Base-by-base conservation (phyloP, 2,329 filamentous ascomycete genomes). In the Exophiala spinifera region DNA sequence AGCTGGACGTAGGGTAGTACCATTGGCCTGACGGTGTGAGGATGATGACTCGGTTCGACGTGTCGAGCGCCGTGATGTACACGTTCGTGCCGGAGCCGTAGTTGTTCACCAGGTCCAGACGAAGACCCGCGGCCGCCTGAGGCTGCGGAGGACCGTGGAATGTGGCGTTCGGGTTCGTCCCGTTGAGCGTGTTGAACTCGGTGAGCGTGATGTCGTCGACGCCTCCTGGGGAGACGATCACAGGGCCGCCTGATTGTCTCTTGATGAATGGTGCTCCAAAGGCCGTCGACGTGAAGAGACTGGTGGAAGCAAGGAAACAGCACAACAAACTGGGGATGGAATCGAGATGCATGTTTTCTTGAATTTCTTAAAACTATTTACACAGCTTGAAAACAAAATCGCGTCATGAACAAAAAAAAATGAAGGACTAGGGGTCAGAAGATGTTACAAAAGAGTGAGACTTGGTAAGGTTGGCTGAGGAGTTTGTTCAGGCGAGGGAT, bases 1-100 rank as follows among this genome's bases (percentile, higher is more conserved):
- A 66, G 5, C 66, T 66, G 3, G 73, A 70, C 37, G 65, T 69
- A 2, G 76, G 77, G 52, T 79, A 78, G 31, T 72, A 69, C 49
- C 74, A 68, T 0, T 57, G 65, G 10, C 75, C 76, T 40, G 75
- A 67, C 1, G 69, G 62, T n/a, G 61, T 62, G 6, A 79, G 61
- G 6, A 79, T 61, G 53, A 79, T 76, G 23, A 78, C 75, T 5
- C 78, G 67, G 2, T 63, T 61, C 1, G 67, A 67, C 14, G 69
- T 60, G 61, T 79, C 75, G 2, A 75, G 61, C 3, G 76, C 77
- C 14, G 72, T 72, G 33, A 80, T 66, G 57, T 79, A 80, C 0
- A 73, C 74, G 46, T 73, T 75, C 55, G 79, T 63, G 0, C 63
- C 57, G 3, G 68, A 70, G 11, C 59, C 58, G 39, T 76, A 70